Evolutionary conservation across 2,329 filamentous ascomycete species (phyloP).

Genomic region (Nakataea oryzae): DNA sequence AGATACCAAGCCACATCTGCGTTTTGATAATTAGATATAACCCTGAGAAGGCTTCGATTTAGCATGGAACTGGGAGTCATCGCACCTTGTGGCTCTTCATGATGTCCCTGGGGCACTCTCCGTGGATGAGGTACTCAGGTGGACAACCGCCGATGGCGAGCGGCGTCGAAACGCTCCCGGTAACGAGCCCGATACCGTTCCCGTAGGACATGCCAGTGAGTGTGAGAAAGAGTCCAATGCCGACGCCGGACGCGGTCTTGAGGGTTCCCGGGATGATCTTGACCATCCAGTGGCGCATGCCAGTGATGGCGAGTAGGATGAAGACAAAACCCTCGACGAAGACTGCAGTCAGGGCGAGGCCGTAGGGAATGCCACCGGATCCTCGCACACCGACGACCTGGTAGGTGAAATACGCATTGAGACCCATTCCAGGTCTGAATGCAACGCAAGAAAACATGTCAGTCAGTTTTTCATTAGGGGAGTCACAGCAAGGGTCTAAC

Average conservation of each 20-base stretch:
- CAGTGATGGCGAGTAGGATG: constrained; percentile 52
- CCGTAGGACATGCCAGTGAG: constrained; percentile 63
- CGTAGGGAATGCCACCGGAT: constrained; percentile 44
- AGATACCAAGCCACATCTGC: constrained; percentile 76
- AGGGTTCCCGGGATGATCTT: constrained; percentile 51
- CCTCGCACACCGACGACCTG: constrained; percentile 55
- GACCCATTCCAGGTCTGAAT: constrained; percentile 55
- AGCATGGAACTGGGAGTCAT: constrained; percentile 4
- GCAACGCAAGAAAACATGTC: constrained; percentile 1
- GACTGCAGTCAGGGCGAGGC: constrained; percentile 50
- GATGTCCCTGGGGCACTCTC: constrained; percentile 41
- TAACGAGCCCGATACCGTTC: constrained; percentile 74
- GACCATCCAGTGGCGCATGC: constrained; percentile 64
- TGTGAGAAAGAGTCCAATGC: constrained; percentile 54
- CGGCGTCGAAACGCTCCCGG: constrained; percentile 59
- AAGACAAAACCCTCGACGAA: constrained; percentile 58
- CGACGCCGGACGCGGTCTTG: constrained; percentile 55
- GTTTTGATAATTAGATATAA: not conserved
- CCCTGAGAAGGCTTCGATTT: not conserved
- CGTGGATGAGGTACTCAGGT: constrained; percentile 35
- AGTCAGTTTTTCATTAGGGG: not conserved
- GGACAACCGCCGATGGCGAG: constrained; percentile 69
- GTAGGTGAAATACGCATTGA: constrained; percentile 59
- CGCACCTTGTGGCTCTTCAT: constrained; percentile 66
- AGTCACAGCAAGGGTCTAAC: constrained; percentile 14